These are phyloP conservation scores for Pseudovirgaria hyperparasitica DNA, from an alignment of 2,329 filamentous ascomycete species.

Conservation along the genomic window DNA sequence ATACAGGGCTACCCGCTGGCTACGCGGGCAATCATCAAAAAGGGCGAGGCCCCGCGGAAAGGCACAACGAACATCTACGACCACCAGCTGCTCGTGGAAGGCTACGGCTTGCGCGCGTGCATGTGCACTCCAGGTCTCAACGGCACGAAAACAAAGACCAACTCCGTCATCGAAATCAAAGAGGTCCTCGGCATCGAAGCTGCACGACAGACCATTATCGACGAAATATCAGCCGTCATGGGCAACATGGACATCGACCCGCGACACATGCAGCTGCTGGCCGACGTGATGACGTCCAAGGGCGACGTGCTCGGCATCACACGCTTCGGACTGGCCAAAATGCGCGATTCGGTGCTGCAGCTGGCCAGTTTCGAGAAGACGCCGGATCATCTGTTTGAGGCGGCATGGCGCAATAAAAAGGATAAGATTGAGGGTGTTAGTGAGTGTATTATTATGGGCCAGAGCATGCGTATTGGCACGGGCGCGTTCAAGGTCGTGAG, in stretches of 20 bases:
- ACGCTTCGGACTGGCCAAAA: constrained; percentile 89
- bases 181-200: constrained; percentile 92
- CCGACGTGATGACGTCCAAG: constrained; percentile 98
- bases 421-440: constrained; percentile 88
- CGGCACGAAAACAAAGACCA: constrained; percentile 60
- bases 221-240: constrained; percentile 85
- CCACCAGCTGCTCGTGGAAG: constrained; percentile 63
- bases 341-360: constrained; percentile 87
- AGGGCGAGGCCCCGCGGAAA: constrained; percentile 53
- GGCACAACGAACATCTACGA: constrained; percentile 51
- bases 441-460: constrained; percentile 97
- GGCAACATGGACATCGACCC: constrained; percentile 90
- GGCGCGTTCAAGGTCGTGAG: constrained; percentile 85
- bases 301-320: constrained; percentile 95
- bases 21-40: constrained; percentile 77
- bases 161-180: constrained; percentile 80
- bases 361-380: constrained; percentile 97
- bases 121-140: constrained; percentile 91
- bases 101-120: constrained; percentile 77
- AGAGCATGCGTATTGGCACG: constrained; percentile 83
- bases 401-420: constrained; percentile 80
- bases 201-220: constrained; percentile 74
- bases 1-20: constrained; percentile 85
- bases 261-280: constrained; percentile 92
- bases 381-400: constrained; percentile 91